Percentiles rank a stretch among this genome's conserved stretches.
These are phyloP conservation scores for Tolypocladium capitatum DNA, from an alignment of 2,329 filamentous ascomycete genomes.

Conservation along the genomic window DNA sequence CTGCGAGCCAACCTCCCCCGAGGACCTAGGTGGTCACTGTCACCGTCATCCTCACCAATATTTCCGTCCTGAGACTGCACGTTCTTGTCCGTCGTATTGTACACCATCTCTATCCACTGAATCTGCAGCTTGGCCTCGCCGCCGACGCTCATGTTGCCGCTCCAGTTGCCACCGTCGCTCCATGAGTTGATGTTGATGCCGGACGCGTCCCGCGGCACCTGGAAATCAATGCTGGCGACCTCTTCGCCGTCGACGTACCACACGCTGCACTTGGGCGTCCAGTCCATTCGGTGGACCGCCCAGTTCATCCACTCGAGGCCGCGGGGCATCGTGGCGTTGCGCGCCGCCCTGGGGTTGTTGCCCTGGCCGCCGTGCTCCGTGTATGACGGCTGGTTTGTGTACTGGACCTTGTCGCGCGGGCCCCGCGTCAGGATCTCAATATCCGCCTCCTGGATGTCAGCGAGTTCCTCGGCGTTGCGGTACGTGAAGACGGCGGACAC, in stretches of 20 bases:
- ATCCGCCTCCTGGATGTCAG: conserved; percentile 35
- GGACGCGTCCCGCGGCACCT: conserved; percentile 38
- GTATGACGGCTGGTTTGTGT: conserved; percentile 47
- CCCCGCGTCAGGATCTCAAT: conserved; percentile 38
- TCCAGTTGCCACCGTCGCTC: conserved; percentile 47
- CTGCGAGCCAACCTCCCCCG: too few relatives aligned
- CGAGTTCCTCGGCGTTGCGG: conserved; percentile 20
- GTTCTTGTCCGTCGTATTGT: conserved; percentile 24
- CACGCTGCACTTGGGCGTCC: conserved; percentile 36
- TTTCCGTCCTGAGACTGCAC: too few relatives aligned
- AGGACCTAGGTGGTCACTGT: not conserved
- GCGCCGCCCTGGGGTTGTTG: conserved; percentile 31
- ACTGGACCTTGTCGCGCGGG: conserved; percentile 31
- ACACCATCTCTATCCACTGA: conserved; percentile 50
- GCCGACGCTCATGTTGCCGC: conserved; percentile 40
- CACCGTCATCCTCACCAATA: not conserved
- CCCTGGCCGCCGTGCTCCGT: conserved; percentile 23
- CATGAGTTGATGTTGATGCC: conserved; percentile 46
- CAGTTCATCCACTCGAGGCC: conserved; percentile 34
- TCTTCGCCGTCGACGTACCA: conserved; percentile 43
- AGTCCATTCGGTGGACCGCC: conserved; percentile 47
- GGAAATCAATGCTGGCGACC: conserved; percentile 38
- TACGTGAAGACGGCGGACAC: conserved; percentile 42
- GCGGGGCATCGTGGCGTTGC: conserved; percentile 32
- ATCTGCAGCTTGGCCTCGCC: conserved; percentile 42